Conservation (phyloP, 257 asterid species). For the Nicotiana otophora region DNA sequence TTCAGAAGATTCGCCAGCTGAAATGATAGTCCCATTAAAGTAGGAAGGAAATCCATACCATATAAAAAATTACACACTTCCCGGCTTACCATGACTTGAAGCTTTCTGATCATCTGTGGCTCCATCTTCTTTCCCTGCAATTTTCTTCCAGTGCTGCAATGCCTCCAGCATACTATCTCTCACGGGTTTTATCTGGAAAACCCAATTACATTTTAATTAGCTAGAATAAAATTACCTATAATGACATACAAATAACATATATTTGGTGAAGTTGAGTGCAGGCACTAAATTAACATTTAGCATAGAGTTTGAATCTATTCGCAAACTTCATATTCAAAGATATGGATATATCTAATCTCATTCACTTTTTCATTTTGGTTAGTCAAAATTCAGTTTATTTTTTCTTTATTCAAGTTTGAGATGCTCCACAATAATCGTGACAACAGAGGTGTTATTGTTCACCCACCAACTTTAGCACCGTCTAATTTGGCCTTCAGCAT, state of each 20-base stretch:
- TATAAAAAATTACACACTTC: background rate
- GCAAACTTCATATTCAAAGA: background rate
- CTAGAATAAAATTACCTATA: background rate
- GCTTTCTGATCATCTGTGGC: constrained; percentile 61
- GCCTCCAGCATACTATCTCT: constrained; percentile 94
- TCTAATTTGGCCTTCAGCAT: background rate
- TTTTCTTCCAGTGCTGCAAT: constrained; percentile 93
- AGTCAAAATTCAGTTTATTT: background rate
- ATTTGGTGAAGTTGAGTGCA: background rate
- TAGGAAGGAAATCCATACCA: background rate
- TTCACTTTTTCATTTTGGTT: background rate
- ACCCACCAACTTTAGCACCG: background rate
- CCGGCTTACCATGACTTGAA: constrained; percentile 54
- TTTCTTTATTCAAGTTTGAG: background rate
- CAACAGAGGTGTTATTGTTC: background rate
- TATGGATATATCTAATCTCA: background rate
- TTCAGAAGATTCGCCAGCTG: constrained; percentile 67
- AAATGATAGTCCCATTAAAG: constrained; percentile 19
- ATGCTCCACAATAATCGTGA: background rate
- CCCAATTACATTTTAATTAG: background rate
- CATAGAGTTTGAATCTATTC: background rate
- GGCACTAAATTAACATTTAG: background rate
- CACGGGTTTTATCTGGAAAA: constrained; percentile 77
- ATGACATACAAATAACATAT: background rate
- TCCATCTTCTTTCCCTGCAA: constrained; percentile 81